A percentile compares a stretch with the other conserved stretches of the same genome.
Evolutionary conservation across 2,329 filamentous ascomycete genomes (phyloP).

Genomic region (Fusarium poae): DNA sequence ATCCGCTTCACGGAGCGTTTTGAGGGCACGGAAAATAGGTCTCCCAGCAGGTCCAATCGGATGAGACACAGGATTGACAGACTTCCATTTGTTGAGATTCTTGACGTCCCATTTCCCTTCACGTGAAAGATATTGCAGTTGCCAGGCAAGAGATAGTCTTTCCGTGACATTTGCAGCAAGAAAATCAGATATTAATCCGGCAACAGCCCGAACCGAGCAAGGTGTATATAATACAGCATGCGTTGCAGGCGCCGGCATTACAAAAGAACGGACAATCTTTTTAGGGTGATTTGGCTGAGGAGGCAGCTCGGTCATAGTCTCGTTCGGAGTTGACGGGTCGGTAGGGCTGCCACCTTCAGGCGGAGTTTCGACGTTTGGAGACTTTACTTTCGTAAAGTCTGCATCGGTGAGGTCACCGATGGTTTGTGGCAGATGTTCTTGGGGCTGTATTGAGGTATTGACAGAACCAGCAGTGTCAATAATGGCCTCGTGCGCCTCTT

Average conservation of each 20-base stretch:
- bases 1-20: conserved; percentile 92
- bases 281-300: conserved; percentile 62
- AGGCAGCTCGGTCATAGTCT: conserved; percentile 59
- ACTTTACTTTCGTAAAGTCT: conserved; percentile 44
- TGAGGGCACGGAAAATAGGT: conserved; percentile 87
- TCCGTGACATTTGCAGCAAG: conserved; percentile 79
- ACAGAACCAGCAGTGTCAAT: conserved; percentile 66
- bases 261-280: conserved; percentile 73
- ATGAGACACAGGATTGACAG: conserved; percentile 80
- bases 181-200: conserved; percentile 87
- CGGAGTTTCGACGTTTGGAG: conserved; percentile 37
- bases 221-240: conserved; percentile 89
- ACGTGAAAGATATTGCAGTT: conserved; percentile 87
- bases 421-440: conserved; percentile 52
- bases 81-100: conserved; percentile 92
- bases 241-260: conserved; percentile 81
- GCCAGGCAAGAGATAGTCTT: conserved; percentile 87
- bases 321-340: conserved; percentile 62
- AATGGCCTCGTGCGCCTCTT: conserved; percentile 48
- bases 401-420: conserved; percentile 53
- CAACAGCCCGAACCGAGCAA: conserved; percentile 78
- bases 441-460: conserved; percentile 52
- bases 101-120: conserved; percentile 99
- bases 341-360: conserved; percentile 58
- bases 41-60: conserved; percentile 70